Conservation (phyloP, 805 yeast genomes). For the Candida takata region DNA sequence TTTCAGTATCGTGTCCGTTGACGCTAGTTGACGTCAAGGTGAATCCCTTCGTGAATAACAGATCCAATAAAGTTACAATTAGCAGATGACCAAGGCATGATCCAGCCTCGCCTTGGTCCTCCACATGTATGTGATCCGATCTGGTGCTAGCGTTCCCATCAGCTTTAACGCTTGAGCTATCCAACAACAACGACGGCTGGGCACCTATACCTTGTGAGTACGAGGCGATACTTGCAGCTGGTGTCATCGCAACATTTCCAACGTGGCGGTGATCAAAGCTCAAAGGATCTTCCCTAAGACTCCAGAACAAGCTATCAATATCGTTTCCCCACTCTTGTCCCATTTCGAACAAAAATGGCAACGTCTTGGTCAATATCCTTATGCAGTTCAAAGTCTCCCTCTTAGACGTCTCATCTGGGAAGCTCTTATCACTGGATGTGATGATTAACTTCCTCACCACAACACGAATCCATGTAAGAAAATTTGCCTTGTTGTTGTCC, state of each 20-base stretch:
- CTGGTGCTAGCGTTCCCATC: slow-evolving; percentile 13
- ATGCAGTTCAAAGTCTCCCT: slow-evolving; percentile 50
- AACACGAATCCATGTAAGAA: slow-evolving; percentile 43
- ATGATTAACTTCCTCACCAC: slow-evolving; percentile 27
- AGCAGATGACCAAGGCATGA: slow-evolving; percentile 30
- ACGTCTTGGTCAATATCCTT: slow-evolving; percentile 53
- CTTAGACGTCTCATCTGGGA: slow-evolving; percentile 22
- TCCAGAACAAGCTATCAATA: slow-evolving; percentile 39
- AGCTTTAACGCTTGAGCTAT: slow-evolving; percentile 13
- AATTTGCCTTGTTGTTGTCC: slow-evolving; percentile 50
- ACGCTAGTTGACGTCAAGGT: slow-evolving; percentile 31
- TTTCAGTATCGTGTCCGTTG: slow-evolving; percentile 30
- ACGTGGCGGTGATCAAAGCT: background rate
- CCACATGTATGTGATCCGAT: slow-evolving; percentile 13
- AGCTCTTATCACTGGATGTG: slow-evolving; percentile 16
- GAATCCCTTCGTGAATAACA: slow-evolving; percentile 53
- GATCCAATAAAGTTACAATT: slow-evolving; percentile 31
- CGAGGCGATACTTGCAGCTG: slow-evolving; percentile 22
- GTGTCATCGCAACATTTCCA: slow-evolving; percentile 2
- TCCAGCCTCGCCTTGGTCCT: slow-evolving; percentile 4
- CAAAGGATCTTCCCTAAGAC: slow-evolving; percentile 14
- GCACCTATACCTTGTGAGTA: slow-evolving; percentile 21
- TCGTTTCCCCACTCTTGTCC: slow-evolving; percentile 22
- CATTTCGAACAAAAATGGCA: slow-evolving; percentile 64
- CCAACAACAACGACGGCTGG: slow-evolving; percentile 11